Conservation (phyloP, 2,329 filamentous ascomycete genomes). For the Pseudodiploospora longispora region DNA sequence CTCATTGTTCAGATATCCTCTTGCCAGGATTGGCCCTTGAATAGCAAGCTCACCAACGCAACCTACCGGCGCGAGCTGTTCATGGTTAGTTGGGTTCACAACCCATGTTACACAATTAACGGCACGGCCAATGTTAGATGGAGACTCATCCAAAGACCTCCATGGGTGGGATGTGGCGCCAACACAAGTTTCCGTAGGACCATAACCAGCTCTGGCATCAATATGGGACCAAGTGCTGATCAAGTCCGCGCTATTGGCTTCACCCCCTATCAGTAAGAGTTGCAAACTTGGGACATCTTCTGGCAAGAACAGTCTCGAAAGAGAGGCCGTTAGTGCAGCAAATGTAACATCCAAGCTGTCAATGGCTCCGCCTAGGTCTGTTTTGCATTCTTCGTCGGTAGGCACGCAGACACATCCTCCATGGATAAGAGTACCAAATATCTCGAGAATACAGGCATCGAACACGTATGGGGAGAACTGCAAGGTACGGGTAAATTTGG, state of each 20-base stretch:
- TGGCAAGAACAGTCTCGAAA: background rate
- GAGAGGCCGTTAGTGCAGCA: slow-evolving; percentile 6
- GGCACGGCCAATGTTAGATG: background rate
- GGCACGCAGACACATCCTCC: slow-evolving; percentile 17
- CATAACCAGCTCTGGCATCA: too few relatives aligned
- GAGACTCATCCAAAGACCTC: too few relatives aligned
- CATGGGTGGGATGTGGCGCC: too few relatives aligned
- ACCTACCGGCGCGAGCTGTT: slow-evolving; percentile 20
- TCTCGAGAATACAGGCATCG: slow-evolving; percentile 16
- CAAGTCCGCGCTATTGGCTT: too few relatives aligned
- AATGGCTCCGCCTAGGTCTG: slow-evolving; percentile 11
- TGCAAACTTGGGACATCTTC: background rate
- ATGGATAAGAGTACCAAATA: slow-evolving; percentile 12
- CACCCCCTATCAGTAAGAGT: background rate
- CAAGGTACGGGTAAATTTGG: slow-evolving; percentile 1
- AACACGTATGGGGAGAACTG: slow-evolving; percentile 13
- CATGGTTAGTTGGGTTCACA: slow-evolving; percentile 16
- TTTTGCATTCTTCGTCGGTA: slow-evolving; percentile 11
- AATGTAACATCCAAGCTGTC: slow-evolving; percentile 11
- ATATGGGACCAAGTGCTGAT: too few relatives aligned
- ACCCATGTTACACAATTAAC: slow-evolving; percentile 17
- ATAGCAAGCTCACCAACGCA: slow-evolving; percentile 25
- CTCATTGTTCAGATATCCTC: slow-evolving; percentile 39
- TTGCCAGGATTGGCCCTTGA: slow-evolving; percentile 35
- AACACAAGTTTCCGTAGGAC: too few relatives aligned